Evolutionary conservation across 257 asterid species (phyloP).

Genomic region (Gentiana dahurica): DNA sequence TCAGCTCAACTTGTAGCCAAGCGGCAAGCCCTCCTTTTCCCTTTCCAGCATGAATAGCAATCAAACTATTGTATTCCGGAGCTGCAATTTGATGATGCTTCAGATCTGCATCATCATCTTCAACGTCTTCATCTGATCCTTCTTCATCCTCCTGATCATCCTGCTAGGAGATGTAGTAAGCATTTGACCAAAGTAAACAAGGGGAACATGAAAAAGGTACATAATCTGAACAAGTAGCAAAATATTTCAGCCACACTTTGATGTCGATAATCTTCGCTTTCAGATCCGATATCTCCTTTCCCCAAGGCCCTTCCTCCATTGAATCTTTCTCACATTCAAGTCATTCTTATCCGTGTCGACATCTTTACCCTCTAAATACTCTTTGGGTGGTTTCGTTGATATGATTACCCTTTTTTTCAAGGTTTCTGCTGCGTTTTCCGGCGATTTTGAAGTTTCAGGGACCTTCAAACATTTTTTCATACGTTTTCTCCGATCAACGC

Average conservation of each 20-base stretch:
- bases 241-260: constrained; percentile 24
- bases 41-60: constrained; percentile 74
- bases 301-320: constrained; percentile 26
- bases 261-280: constrained; percentile 13
- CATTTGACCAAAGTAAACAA: not conserved
- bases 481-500: no score
- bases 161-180: constrained; percentile 1
- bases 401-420: constrained; percentile 42
- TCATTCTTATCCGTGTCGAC: constrained; percentile 17
- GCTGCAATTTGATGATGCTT: constrained; percentile 28
- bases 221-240: not conserved
- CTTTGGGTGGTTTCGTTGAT: constrained; percentile 80
- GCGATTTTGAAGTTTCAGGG: no score
- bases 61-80: constrained; percentile 56
- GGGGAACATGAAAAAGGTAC: constrained; percentile 1
- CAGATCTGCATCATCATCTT: constrained; percentile 35
- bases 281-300: constrained; percentile 26
- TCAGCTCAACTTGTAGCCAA: constrained; percentile 40
- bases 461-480: no score
- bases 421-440: constrained; percentile 19
- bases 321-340: constrained; percentile 18
- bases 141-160: constrained; percentile 10
- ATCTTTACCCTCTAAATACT: constrained; percentile 30
- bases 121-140: constrained; percentile 32
- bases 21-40: constrained; percentile 56